Evolutionary conservation across 2,329 filamentous ascomycete genomes (phyloP).

Genomic region (Fusarium vanettenii): DNA sequence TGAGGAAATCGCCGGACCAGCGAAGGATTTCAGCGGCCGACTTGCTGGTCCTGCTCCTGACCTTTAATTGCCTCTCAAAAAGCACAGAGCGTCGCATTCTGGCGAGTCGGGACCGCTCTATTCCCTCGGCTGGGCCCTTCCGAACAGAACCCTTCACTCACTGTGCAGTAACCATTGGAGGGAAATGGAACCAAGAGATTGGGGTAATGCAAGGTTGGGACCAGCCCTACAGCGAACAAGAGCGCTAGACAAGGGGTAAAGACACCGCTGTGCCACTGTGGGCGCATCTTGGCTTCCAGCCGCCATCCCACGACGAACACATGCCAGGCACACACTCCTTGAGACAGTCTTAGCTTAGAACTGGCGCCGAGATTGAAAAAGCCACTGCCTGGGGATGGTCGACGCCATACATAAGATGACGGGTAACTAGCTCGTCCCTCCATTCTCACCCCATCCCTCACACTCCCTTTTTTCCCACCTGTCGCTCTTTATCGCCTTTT

Average conservation of each 20-base stretch:
- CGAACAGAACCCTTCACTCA: not conserved
- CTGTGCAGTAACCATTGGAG: not conserved
- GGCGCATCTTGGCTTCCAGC: not conserved
- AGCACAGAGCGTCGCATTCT: not conserved
- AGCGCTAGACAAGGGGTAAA: not conserved
- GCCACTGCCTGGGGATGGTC: not conserved
- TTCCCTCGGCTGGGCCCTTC: not conserved
- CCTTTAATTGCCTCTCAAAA: not conserved
- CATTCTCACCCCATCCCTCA: not conserved
- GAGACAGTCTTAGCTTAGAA: not conserved
- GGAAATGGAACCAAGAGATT: not conserved
- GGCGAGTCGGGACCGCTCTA: not conserved
- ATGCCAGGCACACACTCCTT: conserved; percentile 36
- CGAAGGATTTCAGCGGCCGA: conserved; percentile 3
- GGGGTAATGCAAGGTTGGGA: not conserved
- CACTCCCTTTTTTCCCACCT: not conserved
- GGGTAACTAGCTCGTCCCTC: not conserved
- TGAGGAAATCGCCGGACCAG: conserved; percentile 32
- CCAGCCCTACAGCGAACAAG: not conserved
- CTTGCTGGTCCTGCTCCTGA: not conserved
- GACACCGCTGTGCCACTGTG: not conserved
- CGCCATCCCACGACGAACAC: conserved; percentile 14
- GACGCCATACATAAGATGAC: conserved; percentile 21
- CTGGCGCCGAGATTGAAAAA: not conserved
- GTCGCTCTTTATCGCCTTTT: conserved; percentile 4